A percentile compares a stretch with the other conserved stretches of the same genome.
Conservation (phyloP, 2,329 filamentous ascomycete genomes). For the Cercospora zeae-maydis region DNA sequence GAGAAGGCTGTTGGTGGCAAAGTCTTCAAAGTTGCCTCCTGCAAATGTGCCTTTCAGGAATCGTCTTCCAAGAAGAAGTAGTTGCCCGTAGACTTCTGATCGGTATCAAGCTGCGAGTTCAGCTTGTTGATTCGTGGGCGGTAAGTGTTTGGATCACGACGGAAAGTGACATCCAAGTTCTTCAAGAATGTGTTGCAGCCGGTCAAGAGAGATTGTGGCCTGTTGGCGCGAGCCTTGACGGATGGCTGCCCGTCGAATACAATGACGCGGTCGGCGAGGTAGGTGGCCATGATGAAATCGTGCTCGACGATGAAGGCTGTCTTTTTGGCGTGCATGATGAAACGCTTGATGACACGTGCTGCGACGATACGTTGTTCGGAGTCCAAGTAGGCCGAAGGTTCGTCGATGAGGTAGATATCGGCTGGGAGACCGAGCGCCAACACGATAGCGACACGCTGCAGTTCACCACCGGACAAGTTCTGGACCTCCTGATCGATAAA, state of each 20-base stretch:
- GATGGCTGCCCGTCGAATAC: constrained; percentile 96
- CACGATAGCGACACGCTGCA: constrained; percentile 98
- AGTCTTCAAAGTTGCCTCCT: constrained; percentile 3
- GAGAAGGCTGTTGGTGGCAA: constrained; percentile 10
- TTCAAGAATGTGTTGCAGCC: constrained; percentile 96
- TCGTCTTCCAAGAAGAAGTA: constrained; percentile 98
- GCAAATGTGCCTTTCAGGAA: constrained; percentile 54
- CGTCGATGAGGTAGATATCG: constrained; percentile 97
- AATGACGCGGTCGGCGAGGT: constrained; percentile 88
- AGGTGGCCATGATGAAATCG: constrained; percentile 96
- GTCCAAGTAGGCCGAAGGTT: constrained; percentile 95
- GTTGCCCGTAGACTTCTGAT: constrained; percentile 91
- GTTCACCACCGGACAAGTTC: constrained; percentile 97
- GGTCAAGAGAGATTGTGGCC: constrained; percentile 85
- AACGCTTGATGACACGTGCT: constrained; percentile 96
- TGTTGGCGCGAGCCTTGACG: constrained; percentile 80
- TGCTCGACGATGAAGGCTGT: constrained; percentile 99
- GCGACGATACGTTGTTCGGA: constrained; percentile 99
- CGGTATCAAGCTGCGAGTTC: constrained; percentile 92
- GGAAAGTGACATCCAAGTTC: constrained; percentile 97
- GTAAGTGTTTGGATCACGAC: constrained; percentile 92
- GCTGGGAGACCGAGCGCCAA: constrained; percentile 92
- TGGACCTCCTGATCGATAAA: constrained; percentile 99
- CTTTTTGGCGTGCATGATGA: constrained; percentile 99
- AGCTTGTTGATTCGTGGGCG: constrained; percentile 98